Evolutionary conservation across 306 rosid species (phyloP), one percentile per base, ranked within the genome.

Genomic region (Neltuma alba): DNA sequence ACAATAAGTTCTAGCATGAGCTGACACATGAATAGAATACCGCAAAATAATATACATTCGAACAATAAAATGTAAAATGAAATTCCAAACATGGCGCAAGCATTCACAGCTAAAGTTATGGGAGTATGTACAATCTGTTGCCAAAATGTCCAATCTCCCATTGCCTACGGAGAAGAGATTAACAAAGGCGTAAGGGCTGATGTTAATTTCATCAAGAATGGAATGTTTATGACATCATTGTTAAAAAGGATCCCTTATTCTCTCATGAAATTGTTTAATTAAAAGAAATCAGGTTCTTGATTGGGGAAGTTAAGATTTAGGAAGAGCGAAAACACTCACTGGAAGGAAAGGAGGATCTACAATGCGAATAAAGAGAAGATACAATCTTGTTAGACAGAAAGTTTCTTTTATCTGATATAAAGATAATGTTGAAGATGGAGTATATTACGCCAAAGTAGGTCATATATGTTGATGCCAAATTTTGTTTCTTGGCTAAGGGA

Each of bases 111-210:
- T 2, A 60, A 57, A 57, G 33, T 25, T 25, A 63, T 9, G 60
- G 77, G 38, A 41, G 57, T 18, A 25, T 40, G 38, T 45, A 73
- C 44, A 52, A 42, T 72, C 52, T 45, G 6, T 33, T 57, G 68
- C 65, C 23, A 70, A 57, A 40, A 74, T 67, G 76, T 44, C 38
- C 27, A 27, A 69, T 48, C n/a, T 20, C 18, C 62, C 70, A 66
- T 37, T 9, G 48, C 18, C 28, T 1, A 9, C 40, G 40, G 76
- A 70, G 41, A 50, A 54, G 65, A 44, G 38, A 37, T 66, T 7
- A 63, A 37, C 55, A 40, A 70, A 15, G 62, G 45, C 36, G n/a
- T 0, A 30, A 23, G 77, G 79, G 47, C 27, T 50, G 9, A 12
- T 25, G 40, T 31, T 36, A 25, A 76, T 9, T 47, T 78, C 79